Evolutionary conservation across 306 rosid species (phyloP), one percentile per base, ranked within the genome.

Genomic region (Parietaria judaica): DNA sequence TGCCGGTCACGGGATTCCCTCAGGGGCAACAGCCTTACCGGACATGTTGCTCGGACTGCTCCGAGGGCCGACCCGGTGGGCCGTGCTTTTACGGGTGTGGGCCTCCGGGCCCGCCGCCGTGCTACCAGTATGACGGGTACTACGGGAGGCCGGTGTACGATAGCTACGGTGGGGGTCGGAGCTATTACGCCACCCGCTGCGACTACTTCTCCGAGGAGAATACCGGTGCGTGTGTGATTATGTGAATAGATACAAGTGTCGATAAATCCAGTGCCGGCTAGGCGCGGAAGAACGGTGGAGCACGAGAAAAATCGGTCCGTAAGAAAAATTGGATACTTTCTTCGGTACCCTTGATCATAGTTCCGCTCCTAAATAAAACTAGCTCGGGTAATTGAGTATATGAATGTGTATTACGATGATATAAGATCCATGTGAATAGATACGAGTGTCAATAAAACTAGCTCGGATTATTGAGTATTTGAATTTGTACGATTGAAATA

Each of bases 101-200:
- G 14, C 61, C 70, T 1, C 53, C 36, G 35, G 50, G 64, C 51
- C 64, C 64, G 14, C 48, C 68, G 8, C 79, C 70, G 9, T 53
- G 13, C 55, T 43, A 63, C 39, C 68, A 67, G 11, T 68, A 62
- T 35, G 73, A 78, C 6, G 77, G 76, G 17, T 74, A 58, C 34
- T 57, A 17, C 3, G 83, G 77, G 3, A 63, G 74, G 55, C 83
- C 83, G 4, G 59, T 74, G 6, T 74, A 70, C 14, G 79, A 78
- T 8, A 78, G 83, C 17, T 78, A 69, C 54, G 67, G 78, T 3
- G 81, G 82, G 3, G 70, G 46, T 7, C 69, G 60, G 61, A 44
- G 3, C 56, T 56, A 45, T 36, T 13, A 17, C 14, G 7, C 4
- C 14, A 52, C 15, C 39, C 51, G 69, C 11, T 65, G 69, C 56